Percentiles rank a stretch among this genome's conserved stretches.
These are phyloP conservation scores for Colletotrichum tofieldiae DNA, from an alignment of 2,329 filamentous ascomycete species.

Conservation along the genomic window DNA sequence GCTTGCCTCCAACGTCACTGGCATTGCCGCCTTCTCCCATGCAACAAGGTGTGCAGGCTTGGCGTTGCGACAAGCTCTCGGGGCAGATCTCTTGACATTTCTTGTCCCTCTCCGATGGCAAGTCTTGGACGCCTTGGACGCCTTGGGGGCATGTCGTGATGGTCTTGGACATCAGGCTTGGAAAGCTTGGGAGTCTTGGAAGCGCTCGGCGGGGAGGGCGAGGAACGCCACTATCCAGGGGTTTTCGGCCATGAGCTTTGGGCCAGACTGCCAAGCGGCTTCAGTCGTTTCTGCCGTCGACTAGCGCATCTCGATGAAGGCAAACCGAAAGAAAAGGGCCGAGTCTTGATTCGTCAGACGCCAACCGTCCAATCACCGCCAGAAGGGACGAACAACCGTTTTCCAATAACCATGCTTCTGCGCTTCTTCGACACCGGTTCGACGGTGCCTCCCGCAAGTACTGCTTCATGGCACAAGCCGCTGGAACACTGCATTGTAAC, in stretches of 20 bases:
- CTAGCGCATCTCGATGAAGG: conserved; percentile 15
- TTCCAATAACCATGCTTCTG: conserved; percentile 11
- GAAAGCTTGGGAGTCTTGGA: conserved; percentile 29
- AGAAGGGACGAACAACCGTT: neutral
- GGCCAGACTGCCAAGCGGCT: conserved; percentile 15
- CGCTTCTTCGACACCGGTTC: conserved; percentile 16
- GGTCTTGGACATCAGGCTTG: conserved; percentile 33
- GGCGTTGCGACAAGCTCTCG: conserved; percentile 31
- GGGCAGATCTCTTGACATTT: conserved; percentile 31
- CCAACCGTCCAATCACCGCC: neutral
- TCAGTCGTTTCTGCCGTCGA: conserved; percentile 14
- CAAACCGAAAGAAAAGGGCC: neutral
- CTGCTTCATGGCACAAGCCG: neutral
- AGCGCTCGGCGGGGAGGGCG: neutral
- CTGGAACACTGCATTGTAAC: conserved; percentile 1
- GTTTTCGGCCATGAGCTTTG: conserved; percentile 16
- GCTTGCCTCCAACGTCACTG: neutral
- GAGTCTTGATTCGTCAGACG: conserved; percentile 2
- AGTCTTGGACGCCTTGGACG: conserved; percentile 41
- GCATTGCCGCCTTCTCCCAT: neutral
- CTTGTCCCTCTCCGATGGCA: conserved; percentile 26
- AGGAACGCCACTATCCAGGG: conserved; percentile 18
- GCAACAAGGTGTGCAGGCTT: conserved; percentile 13
- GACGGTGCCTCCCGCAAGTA: conserved; percentile 6
- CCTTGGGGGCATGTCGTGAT: conserved; percentile 16